Percentiles rank a stretch among this genome's conserved stretches.
These are phyloP conservation scores for Spergularia marina DNA, from an alignment of 148 eudicot species.

Conservation along the genomic window DNA sequence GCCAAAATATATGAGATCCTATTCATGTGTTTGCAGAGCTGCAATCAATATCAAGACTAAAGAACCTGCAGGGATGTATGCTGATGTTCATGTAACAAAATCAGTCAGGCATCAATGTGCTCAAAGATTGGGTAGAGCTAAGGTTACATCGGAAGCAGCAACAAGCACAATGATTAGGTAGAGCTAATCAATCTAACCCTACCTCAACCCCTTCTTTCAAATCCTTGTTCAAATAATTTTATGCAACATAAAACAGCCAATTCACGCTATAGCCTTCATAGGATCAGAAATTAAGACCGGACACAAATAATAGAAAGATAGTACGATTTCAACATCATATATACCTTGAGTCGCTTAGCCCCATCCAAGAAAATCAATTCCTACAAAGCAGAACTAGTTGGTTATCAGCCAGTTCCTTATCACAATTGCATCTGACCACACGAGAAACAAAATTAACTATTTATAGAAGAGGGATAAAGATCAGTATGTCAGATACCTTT, in stretches of 20 bases:
- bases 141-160: no score
- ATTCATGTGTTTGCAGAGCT: not conserved
- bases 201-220: not conserved
- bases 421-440: slow-evolving; percentile 6
- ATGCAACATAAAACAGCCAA: slow-evolving; percentile 13
- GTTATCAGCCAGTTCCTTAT: slow-evolving; percentile 10
- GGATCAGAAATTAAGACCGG: slow-evolving; percentile 21
- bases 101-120: not conserved
- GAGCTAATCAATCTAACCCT: no score
- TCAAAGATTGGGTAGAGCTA: not conserved
- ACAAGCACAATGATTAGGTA: no score
- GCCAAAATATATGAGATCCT: not conserved
- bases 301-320: slow-evolving; percentile 20
- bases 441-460: not conserved
- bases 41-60: not conserved
- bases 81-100: not conserved
- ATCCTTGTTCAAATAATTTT: not conserved
- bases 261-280: slow-evolving; percentile 16
- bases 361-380: slow-evolving; percentile 75
- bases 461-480: not conserved
- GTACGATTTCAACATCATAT: slow-evolving; percentile 20
- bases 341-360: slow-evolving; percentile 64
- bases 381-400: slow-evolving; percentile 38
- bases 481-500: slow-evolving; percentile 44
- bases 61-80: not conserved